Percentiles rank a stretch among this genome's conserved stretches.
phyloP scores from a whole-genome alignment of 2,329 filamentous ascomycete genomes.

The Ceratocystis albifundus region DNA sequence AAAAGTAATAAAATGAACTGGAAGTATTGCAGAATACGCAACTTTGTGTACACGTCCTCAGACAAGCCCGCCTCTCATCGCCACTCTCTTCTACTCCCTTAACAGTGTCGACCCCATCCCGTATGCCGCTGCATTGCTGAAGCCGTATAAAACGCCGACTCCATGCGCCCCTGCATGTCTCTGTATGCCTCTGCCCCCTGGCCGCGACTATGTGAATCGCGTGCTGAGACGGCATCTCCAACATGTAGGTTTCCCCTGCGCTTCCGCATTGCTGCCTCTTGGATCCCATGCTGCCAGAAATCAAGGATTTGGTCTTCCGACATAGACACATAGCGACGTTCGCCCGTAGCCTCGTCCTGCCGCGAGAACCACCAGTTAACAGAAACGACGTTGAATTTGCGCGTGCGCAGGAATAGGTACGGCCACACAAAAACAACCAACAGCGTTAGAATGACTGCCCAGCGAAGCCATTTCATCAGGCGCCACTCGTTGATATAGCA shows the following conservation, averaged over 20 bases:
- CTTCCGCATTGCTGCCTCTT: constrained; percentile 46
- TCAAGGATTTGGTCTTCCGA: constrained; percentile 51
- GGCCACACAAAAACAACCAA: constrained; percentile 63
- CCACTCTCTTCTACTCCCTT: neutral
- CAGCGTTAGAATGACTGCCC: constrained; percentile 55
- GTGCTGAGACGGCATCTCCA: constrained; percentile 32
- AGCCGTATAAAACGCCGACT: constrained; percentile 26
- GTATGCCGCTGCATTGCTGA: constrained; percentile 9
- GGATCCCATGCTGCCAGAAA: constrained; percentile 50
- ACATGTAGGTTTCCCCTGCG: constrained; percentile 46
- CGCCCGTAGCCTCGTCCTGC: constrained; percentile 28
- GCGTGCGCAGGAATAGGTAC: constrained; percentile 54
- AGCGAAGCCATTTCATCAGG: constrained; percentile 49
- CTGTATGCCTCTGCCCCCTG: constrained; percentile 42
- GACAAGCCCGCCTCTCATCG: neutral
- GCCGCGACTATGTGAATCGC: constrained; percentile 36
- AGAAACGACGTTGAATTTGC: constrained; percentile 52
- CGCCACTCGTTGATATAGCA: constrained; percentile 54
- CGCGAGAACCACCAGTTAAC: constrained; percentile 49
- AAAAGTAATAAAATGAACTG: neutral
- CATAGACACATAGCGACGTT: constrained; percentile 41
- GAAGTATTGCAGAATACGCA: neutral
- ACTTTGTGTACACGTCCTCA: too few species aligned
- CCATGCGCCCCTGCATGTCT: constrained; percentile 46
- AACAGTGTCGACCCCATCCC: constrained; percentile 9